These are phyloP conservation scores for Lasiodiplodia citricola DNA, from an alignment of 2,329 filamentous ascomycete species.

Conservation along the genomic window DNA sequence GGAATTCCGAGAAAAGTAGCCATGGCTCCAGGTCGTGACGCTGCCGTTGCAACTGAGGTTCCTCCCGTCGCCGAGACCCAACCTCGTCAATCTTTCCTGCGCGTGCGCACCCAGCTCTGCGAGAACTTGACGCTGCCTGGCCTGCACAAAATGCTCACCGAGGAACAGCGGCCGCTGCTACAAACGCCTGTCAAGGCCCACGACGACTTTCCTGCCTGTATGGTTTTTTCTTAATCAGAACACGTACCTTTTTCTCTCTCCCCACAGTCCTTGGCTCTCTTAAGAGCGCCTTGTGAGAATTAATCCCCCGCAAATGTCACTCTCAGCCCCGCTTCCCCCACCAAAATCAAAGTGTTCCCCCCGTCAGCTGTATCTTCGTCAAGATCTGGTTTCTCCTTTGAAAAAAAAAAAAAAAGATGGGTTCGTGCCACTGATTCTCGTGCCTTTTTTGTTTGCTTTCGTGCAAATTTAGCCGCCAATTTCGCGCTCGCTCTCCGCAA, in stretches of 20 bases:
- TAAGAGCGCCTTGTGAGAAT: background rate
- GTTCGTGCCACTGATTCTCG: background rate
- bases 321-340: background rate
- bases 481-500: slow-evolving; percentile 39
- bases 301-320: background rate
- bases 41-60: background rate
- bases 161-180: slow-evolving; percentile 20
- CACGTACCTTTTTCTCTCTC: background rate
- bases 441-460: background rate
- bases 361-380: background rate
- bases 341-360: background rate
- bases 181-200: background rate
- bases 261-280: too few species aligned
- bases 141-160: slow-evolving; percentile 12
- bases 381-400: background rate
- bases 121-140: slow-evolving; percentile 17
- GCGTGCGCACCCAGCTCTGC: slow-evolving; percentile 8
- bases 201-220: background rate
- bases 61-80: background rate
- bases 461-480: slow-evolving; percentile 34
- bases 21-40: background rate
- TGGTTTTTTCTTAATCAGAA: background rate
- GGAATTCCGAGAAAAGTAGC: background rate
- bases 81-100: slow-evolving; percentile 1
- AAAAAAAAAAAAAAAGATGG: background rate